Evolutionary conservation across 1,139 yeast genomes (phyloP), one percentile per base, ranked within the genome.

Genomic region (Saccharomyces hybrid): DNA sequence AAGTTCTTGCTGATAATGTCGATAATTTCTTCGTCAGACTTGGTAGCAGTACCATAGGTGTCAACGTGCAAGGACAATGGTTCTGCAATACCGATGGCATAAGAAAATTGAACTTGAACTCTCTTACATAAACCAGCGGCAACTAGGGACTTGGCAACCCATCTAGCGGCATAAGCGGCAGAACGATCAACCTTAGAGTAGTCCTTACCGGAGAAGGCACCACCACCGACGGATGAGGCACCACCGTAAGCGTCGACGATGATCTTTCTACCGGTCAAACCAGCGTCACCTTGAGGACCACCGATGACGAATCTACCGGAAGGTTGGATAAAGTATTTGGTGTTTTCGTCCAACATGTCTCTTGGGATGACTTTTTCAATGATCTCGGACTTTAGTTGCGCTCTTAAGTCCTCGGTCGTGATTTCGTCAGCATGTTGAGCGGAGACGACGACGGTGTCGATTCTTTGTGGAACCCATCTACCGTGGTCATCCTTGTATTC

Each of bases 141-240:
- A 64, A 91, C 95, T 70, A 91, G 83, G 57, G 98, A 91, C 82
- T 91, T 91, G 75, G 98, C 98, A 68, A 91, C 96, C 98, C 98
- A 91, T 81, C 98, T 89, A 67, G 98, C 98, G 71, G 97, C 96
- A 74, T 91, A 91, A 63, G 98, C 97, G 71, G 98, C 98, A 64
- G 97, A 90, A 81, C 98, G 88, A 77, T 91, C 98, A 71, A 91
- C 98, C 83, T 91, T 91, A 75, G 96, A 88, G 88, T 88, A 91
- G 77, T 91, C 98, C 82, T 91, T 91, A 77, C 98, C 98, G 61
- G 96, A 87, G 88, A 91, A 91, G 63, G 98, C 98, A 82, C 98
- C 98, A 81, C 98, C 98, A 78, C 98, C 98, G 82, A 91, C 98
- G 69, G 98, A 97, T 79, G 98, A 96, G 96, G 97, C 93, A 68